Base-by-base conservation (phyloP, 768 basidiomycete genomes). In the Rhodotorula sphaerocarpa region DNA sequence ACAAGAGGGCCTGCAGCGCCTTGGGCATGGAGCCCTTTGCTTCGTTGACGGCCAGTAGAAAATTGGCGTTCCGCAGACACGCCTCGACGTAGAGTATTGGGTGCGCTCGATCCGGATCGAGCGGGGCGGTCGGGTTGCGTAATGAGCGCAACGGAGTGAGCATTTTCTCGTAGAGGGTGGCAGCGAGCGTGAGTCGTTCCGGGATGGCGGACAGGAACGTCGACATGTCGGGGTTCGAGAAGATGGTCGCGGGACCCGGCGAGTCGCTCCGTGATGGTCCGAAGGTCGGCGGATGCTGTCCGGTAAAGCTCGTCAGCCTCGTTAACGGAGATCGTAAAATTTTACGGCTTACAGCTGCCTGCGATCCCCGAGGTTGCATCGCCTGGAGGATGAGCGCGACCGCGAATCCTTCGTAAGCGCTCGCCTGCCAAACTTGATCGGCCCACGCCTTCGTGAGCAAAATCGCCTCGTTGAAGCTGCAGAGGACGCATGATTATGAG, bases 371-470 rank as follows among this genome's bases (percentile, higher is more conserved):
- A 14, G 63, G 63, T 42, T 39, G 36, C 1, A 57, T 51, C 11
- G 86, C 84, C 61, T 93, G 90, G 25, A 95, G 79, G 16, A 93
- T 79, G 14, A 83, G 79, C 33, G 86, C 79, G 5, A 86, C 87
- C 3, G 86, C 87, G 70, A 91, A 75, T 7, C 90, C 89, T 77
- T 99, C 95, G 48, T 89, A 77, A 0, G 85, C 84, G 18, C 86
- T 84, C 0, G 89, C 93, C 73, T 91, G 86, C 93, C 93, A 99
- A 31, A 87, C 79, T 28, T 81, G 76, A 74, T 96, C 93, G 58
- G 83, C 82, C 12, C 83, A 80, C 2, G 79, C 78, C 74, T 85
- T 87, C 70, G 90, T 84, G n/a, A 87, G 74, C 36, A 80, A 80
- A 23, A 90, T 76, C 18, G 90, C 86, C 77, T 97, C 91, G 55